These are phyloP conservation scores for Herpomyces periplanetae DNA, from an alignment of 2,329 filamentous ascomycete species.

Conservation along the genomic window DNA sequence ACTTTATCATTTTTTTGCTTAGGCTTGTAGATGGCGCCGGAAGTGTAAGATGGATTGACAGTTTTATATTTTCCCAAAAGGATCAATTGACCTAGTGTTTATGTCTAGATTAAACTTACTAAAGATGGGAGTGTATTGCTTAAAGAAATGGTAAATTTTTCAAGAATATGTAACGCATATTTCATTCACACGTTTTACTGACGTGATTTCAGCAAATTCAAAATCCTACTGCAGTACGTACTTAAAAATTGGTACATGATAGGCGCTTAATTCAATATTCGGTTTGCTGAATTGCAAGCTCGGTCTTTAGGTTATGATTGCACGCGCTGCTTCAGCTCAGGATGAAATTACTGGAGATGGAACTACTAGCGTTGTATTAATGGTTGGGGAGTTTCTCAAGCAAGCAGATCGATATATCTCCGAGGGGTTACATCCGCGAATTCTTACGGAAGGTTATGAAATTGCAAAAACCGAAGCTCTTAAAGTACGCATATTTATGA, in stretches of 20 bases:
- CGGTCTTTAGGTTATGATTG: conserved; percentile 18
- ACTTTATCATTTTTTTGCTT: conserved; percentile 6
- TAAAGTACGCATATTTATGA: conserved; percentile 16
- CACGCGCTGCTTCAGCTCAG: conserved; percentile 60
- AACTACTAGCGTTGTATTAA: conserved; percentile 71
- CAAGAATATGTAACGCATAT: conserved; percentile 1
- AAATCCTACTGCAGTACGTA: conserved; percentile 57
- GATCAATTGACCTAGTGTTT: conserved; percentile 4
- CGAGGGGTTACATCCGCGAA: conserved; percentile 78
- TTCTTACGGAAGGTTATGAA: conserved; percentile 91
- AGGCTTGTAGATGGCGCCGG: conserved; percentile 21
- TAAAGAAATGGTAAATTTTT: conserved; percentile 17
- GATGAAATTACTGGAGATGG: conserved; percentile 95
- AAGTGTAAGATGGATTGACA: conserved; percentile 9
- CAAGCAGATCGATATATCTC: conserved; percentile 85
- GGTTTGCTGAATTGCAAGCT: too few species aligned
- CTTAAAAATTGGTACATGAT: conserved; percentile 3
- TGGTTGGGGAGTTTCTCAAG: conserved; percentile 87
- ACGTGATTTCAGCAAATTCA: conserved; percentile 38
- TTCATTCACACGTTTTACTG: conserved; percentile 6
- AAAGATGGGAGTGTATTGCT: conserved; percentile 77
- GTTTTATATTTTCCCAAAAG: conserved; percentile 3
- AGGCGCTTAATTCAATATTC: conserved; percentile 1
- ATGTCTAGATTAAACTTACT: conserved; percentile 57
- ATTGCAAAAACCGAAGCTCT: conserved; percentile 73